phyloP scores from a whole-genome alignment of 1,284 basidiomycete species.

The Inonotus hispidus region DNA sequence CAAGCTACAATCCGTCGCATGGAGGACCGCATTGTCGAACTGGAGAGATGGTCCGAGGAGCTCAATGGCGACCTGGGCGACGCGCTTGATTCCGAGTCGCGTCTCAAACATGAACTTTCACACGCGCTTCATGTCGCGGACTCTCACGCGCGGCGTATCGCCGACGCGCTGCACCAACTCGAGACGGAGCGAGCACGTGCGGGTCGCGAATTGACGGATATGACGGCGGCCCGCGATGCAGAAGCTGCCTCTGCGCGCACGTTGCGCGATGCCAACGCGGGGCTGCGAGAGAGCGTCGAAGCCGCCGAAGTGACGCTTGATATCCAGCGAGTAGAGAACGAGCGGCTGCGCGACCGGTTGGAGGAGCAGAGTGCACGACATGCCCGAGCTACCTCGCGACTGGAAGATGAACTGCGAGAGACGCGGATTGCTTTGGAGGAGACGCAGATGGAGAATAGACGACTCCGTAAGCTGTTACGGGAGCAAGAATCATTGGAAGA shows the following conservation, averaged over 20 bases:
- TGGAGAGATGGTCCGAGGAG: constrained; percentile 16
- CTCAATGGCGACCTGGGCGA: constrained; percentile 18
- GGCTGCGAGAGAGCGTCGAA: constrained; percentile 13
- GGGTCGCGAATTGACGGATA: constrained; percentile 8
- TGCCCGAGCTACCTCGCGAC: not conserved
- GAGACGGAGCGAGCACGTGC: constrained; percentile 9
- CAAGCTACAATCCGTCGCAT: constrained; percentile 13
- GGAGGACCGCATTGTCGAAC: constrained; percentile 19
- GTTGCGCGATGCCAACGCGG: constrained; percentile 7
- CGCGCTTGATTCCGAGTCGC: constrained; percentile 16
- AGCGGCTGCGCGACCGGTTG: constrained; percentile 16
- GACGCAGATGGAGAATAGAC: constrained; percentile 9
- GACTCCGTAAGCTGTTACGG: constrained; percentile 12
- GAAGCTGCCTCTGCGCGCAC: constrained; percentile 5
- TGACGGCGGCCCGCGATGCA: constrained; percentile 9
- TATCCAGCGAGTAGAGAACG: constrained; percentile 17
- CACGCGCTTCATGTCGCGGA: constrained; percentile 2
- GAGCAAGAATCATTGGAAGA: constrained; percentile 12
- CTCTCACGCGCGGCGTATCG: constrained; percentile 11
- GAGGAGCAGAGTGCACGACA: not conserved
- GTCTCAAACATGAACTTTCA: constrained; percentile 11
- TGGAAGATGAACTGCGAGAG: constrained; percentile 13
- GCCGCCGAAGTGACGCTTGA: constrained; percentile 16
- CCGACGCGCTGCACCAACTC: constrained; percentile 7
- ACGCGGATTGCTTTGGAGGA: constrained; percentile 8